A percentile compares a stretch with the other conserved stretches of the same genome.
These are phyloP conservation scores for Kluyveromyces aestuarii DNA, from an alignment of 805 yeast genomes.

Conservation along the genomic window DNA sequence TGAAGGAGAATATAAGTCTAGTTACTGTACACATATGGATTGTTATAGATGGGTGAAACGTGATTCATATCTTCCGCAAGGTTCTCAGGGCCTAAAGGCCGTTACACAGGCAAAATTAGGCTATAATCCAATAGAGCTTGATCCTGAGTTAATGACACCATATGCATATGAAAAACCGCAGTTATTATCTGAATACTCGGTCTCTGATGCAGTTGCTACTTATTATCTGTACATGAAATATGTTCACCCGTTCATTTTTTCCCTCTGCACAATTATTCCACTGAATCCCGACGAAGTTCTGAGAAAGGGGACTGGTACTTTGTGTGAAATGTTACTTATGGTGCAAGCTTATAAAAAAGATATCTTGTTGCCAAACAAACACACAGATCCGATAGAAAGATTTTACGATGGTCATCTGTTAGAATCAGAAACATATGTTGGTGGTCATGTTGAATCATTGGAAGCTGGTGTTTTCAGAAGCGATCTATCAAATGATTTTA, in stretches of 20 bases:
- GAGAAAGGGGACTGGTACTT: constrained; percentile 96
- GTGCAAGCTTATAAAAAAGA: constrained; percentile 81
- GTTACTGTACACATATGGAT: constrained; percentile 94
- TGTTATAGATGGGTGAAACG: constrained; percentile 97
- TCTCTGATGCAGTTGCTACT: constrained; percentile 98
- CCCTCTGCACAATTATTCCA: constrained; percentile 92
- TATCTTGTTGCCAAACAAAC: constrained; percentile 86
- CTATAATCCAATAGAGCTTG: constrained; percentile 91
- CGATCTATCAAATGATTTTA: constrained; percentile 69
- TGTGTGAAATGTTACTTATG: constrained; percentile 95
- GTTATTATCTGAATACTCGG: constrained; percentile 88
- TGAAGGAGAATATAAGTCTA: constrained; percentile 88
- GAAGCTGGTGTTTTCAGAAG: constrained; percentile 97
- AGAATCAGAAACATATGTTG: constrained; percentile 95
- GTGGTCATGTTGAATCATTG: constrained; percentile 95
- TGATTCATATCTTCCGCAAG: constrained; percentile 95
- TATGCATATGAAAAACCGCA: constrained; percentile 95
- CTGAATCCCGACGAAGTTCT: constrained; percentile 92
- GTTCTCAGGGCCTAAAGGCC: constrained; percentile 96
- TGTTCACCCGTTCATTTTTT: constrained; percentile 93
- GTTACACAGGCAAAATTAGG: constrained; percentile 95
- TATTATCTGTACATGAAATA: constrained; percentile 92
- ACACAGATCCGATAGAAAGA: constrained; percentile 86
- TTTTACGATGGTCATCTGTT: constrained; percentile 90
- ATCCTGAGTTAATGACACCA: constrained; percentile 97